Conservation (phyloP, 305 asterid genomes). For the Striga hermonthica region DNA sequence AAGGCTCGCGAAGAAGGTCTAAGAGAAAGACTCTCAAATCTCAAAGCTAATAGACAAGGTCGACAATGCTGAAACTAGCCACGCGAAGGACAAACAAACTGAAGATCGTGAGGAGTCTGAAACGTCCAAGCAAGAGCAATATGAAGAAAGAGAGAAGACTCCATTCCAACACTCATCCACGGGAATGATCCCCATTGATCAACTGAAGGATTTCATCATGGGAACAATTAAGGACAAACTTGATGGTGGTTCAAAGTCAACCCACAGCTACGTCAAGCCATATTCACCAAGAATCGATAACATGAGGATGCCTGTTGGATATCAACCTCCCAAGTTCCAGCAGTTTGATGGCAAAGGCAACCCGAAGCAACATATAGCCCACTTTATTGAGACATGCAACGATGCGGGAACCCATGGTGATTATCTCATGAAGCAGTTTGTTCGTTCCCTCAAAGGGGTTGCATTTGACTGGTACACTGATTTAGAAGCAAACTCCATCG, state of each 20-base stretch:
- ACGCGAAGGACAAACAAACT: neutral
- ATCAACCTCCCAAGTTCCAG: neutral
- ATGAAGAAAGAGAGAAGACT: neutral
- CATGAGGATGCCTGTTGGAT: neutral
- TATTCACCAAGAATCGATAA: neutral
- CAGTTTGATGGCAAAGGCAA: neutral
- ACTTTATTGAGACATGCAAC: neutral
- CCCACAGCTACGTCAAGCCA: neutral
- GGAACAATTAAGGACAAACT: neutral
- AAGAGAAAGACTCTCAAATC: neutral
- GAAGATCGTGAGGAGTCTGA: neutral
- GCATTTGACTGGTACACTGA: constrained; percentile 1
- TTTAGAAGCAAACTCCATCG: neutral
- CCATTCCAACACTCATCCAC: neutral
- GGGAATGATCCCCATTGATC: neutral
- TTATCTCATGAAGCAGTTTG: neutral
- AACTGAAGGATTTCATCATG: neutral
- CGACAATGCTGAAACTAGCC: neutral
- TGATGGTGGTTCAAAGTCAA: neutral
- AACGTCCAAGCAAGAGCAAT: neutral
- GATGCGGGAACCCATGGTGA: neutral
- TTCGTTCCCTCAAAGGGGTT: neutral
- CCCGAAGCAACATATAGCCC: neutral
- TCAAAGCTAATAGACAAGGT: neutral
- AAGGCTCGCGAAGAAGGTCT: neutral